Conservation (phyloP, 179 eudicot species). For the Beta lomatogona region DNA sequence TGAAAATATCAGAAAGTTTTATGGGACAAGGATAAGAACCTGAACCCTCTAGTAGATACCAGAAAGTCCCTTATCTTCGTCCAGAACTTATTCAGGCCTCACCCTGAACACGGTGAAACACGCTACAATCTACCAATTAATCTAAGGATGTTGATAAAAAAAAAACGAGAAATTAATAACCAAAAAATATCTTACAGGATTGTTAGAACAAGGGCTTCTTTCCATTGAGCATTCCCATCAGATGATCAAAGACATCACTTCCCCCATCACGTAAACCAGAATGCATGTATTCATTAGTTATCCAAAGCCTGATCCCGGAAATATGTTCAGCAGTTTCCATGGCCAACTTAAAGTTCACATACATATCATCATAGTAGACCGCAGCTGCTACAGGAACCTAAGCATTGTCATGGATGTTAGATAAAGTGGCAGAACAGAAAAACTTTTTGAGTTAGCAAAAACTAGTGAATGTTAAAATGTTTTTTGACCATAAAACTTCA, state of each 20-base stretch:
- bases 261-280: slow-evolving; percentile 84
- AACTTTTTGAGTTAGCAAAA: background rate
- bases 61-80: background rate
- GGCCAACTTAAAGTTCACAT: slow-evolving; percentile 79
- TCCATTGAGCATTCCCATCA: slow-evolving; percentile 76
- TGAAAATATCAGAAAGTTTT: background rate
- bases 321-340: slow-evolving; percentile 75
- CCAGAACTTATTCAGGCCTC: background rate
- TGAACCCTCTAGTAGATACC: background rate
- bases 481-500: background rate
- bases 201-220: slow-evolving; percentile 80
- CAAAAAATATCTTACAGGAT: background rate
- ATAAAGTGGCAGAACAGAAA: background rate
- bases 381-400: slow-evolving; percentile 99
- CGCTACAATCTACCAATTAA: background rate
- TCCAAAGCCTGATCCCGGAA: slow-evolving; percentile 76
- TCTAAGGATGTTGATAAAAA: background rate
- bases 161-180: background rate
- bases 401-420: slow-evolving; percentile 8
- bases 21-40: background rate
- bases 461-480: background rate
- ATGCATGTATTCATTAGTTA: slow-evolving; percentile 94
- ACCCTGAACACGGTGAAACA: background rate
- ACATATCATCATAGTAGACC: slow-evolving; percentile 88
- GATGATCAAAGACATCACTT: slow-evolving; percentile 62